Conservation (phyloP, 148 eudicot species). For the Heliamphora exappendiculata region DNA sequence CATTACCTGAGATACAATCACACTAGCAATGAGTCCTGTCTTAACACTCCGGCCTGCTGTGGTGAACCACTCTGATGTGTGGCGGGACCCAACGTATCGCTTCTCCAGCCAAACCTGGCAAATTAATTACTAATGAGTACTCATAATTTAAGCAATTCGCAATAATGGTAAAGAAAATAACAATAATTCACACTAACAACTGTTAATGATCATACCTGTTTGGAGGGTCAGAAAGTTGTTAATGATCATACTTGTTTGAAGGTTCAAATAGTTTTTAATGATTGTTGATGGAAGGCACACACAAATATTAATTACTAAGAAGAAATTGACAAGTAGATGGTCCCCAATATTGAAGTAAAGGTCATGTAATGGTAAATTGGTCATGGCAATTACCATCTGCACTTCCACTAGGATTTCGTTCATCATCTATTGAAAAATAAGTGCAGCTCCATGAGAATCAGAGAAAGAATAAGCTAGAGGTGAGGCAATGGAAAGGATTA, state of each 20-base stretch:
- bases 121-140: background rate
- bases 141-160: background rate
- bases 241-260: background rate
- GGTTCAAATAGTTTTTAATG: background rate
- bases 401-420: too few species aligned
- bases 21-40: conserved; percentile 93
- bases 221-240: background rate
- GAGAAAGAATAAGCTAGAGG: too few species aligned
- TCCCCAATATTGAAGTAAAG: too few species aligned
- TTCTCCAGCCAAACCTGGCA: conserved; percentile 90
- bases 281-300: background rate
- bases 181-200: background rate
- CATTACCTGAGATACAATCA: conserved; percentile 84
- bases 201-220: background rate
- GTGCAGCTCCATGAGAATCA: too few species aligned
- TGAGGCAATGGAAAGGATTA: too few species aligned
- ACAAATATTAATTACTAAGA: background rate
- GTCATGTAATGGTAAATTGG: too few species aligned
- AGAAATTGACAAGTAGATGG: too few species aligned
- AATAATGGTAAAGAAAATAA: background rate
- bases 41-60: conserved; percentile 98
- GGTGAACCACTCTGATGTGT: conserved; percentile 95
- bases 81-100: conserved; percentile 73
- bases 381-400: too few species aligned
- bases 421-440: too few species aligned